Conservation (phyloP, 192 early-diverging fungal genomes). For the Allomyces macrogynus region DNA sequence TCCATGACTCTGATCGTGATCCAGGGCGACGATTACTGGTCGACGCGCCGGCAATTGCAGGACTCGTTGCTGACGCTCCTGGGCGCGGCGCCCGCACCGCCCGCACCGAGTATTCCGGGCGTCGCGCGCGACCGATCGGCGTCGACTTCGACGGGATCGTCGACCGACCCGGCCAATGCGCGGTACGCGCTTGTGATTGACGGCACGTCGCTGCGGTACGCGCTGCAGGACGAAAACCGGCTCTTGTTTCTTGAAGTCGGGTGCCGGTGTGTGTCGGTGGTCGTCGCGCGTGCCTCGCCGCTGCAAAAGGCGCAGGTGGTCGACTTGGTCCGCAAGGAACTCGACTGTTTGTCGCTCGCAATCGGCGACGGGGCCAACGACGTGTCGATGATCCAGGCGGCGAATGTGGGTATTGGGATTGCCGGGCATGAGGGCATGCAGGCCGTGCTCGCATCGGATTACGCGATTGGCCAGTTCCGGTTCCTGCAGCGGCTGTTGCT, state of each 20-base stretch:
- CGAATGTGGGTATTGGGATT: constrained; percentile 85
- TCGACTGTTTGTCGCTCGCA: constrained; percentile 70
- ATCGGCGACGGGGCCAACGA: constrained; percentile 97
- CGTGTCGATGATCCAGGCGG: constrained; percentile 95
- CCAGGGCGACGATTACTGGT: neutral
- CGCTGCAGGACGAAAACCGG: constrained; percentile 37
- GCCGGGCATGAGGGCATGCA: constrained; percentile 86
- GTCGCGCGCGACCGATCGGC: constrained; percentile 2
- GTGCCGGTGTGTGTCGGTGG: constrained; percentile 63
- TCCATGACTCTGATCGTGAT: constrained; percentile 73
- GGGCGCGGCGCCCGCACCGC: constrained; percentile 2
- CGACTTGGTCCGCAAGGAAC: constrained; percentile 52
- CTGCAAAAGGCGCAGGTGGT: constrained; percentile 92
- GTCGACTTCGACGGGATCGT: constrained; percentile 5
- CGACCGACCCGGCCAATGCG: constrained; percentile 7
- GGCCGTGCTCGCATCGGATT: constrained; percentile 81
- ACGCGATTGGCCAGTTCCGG: constrained; percentile 78
- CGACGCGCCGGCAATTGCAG: constrained; percentile 1
- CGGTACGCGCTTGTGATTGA: constrained; percentile 68
- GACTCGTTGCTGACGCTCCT: constrained; percentile 11
- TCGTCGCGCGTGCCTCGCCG: constrained; percentile 88
- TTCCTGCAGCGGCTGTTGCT: constrained; percentile 63
- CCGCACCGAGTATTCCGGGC: neutral
- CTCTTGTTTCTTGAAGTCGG: constrained; percentile 46
- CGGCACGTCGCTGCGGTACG: constrained; percentile 63